These are phyloP conservation scores for Pinus albicaulis DNA, from an alignment of 75 land plant species.

Conservation along the genomic window DNA sequence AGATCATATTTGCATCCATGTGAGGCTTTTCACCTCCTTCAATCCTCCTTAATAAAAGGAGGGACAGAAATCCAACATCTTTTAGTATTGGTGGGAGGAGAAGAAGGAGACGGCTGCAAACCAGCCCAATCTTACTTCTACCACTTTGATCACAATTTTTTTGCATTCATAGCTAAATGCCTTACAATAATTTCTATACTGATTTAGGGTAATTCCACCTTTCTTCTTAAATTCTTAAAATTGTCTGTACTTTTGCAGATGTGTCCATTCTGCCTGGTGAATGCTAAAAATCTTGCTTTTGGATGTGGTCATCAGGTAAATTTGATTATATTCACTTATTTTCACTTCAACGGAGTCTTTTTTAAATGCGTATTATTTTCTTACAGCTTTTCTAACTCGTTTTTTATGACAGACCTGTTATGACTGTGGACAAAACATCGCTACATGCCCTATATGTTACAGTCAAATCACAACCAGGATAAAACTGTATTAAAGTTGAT, in stretches of 20 bases:
- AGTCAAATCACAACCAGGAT: slow-evolving; percentile 47
- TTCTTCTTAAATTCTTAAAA: neutral
- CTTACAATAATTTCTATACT: neutral
- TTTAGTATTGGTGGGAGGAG: neutral
- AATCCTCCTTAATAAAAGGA: no score
- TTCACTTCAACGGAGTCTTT: neutral
- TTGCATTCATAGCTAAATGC: neutral
- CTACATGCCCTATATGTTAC: slow-evolving; percentile 57
- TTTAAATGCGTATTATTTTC: neutral
- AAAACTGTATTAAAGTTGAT: slow-evolving; percentile 34
- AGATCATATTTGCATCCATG: no score
- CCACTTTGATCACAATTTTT: neutral
- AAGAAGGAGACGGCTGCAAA: neutral
- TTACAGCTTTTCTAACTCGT: neutral
- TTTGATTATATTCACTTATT: neutral
- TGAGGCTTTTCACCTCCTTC: no score
- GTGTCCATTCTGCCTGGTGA: slow-evolving; percentile 58
- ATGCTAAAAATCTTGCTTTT: slow-evolving; percentile 68
- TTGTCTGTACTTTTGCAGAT: slow-evolving; percentile 23
- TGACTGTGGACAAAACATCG: slow-evolving; percentile 53
- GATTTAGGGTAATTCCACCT: neutral
- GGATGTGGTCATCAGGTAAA: slow-evolving; percentile 79
- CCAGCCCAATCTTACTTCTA: neutral
- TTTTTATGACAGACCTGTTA: slow-evolving; percentile 45
- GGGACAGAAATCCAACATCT: neutral